Evolutionary conservation across 805 yeast genomes (phyloP).

Genomic region (Metschnikowia vanudenii): DNA sequence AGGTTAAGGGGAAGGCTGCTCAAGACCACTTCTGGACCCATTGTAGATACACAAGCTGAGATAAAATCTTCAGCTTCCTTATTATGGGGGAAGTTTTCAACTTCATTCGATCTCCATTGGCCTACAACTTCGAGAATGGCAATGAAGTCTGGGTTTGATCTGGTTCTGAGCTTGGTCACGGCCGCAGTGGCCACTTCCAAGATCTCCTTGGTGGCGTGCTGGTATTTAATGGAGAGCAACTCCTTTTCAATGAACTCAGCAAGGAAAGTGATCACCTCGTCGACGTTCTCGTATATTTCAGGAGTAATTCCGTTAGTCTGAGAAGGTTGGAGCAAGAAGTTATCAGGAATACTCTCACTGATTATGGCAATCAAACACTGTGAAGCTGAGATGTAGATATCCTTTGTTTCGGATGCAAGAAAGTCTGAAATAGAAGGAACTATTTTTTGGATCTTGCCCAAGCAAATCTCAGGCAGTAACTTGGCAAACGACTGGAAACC

Average conservation of each 20-base stretch:
- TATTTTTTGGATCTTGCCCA: slow-evolving; percentile 52
- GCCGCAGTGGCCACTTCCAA: slow-evolving; percentile 65
- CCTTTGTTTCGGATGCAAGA: slow-evolving; percentile 61
- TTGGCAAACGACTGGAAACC: slow-evolving; percentile 49
- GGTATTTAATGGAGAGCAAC: slow-evolving; percentile 69
- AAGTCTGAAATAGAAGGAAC: slow-evolving; percentile 55
- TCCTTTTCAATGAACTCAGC: slow-evolving; percentile 53
- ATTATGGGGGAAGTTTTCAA: slow-evolving; percentile 62
- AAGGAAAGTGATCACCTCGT: slow-evolving; percentile 50
- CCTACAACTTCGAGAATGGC: slow-evolving; percentile 72
- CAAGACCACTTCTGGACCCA: slow-evolving; percentile 87
- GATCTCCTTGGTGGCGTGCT: slow-evolving; percentile 71
- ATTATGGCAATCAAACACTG: slow-evolving; percentile 82
- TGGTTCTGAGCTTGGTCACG: slow-evolving; percentile 59
- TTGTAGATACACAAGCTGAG: slow-evolving; percentile 69
- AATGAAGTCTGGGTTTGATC: slow-evolving; percentile 70
- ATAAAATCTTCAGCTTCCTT: slow-evolving; percentile 78
- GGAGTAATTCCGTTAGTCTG: slow-evolving; percentile 38
- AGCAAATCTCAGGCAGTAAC: slow-evolving; percentile 42
- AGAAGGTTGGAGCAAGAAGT: slow-evolving; percentile 53
- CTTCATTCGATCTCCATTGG: slow-evolving; percentile 79
- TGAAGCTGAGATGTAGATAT: slow-evolving; percentile 72
- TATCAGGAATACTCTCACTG: slow-evolving; percentile 64
- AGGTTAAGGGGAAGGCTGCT: slow-evolving; percentile 77
- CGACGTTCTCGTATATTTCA: slow-evolving; percentile 55